Base-by-base conservation (phyloP, 1,284 basidiomycete genomes). In the Sanguinoderma infundibulare region DNA sequence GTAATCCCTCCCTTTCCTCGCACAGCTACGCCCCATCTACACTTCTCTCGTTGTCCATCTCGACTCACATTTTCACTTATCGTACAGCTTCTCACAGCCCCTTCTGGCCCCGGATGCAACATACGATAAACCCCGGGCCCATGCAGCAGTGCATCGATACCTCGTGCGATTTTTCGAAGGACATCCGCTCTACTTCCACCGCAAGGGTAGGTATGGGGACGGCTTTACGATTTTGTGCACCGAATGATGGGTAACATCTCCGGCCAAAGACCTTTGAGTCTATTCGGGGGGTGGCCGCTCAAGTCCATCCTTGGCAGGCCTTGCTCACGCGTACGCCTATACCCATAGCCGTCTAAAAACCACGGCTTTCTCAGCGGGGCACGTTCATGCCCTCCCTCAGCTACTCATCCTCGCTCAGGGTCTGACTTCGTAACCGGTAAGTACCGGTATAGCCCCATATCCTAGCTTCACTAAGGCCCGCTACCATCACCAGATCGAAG, bases 1-100 rank as follows among this genome's bases (percentile, higher is more conserved):
- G 55, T 60, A 65, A 62, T 40, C 38, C 34, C 55, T 44, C 34
- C 35, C 26, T 63, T 51, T 57, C 46, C 26, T 30, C 52, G 36
- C 55, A 26, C 30, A 20, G 40, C 38, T 52, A 39, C 44, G 39
- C 44, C 58, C 36, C 38, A 39, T 42, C 51, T 40, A 20, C 38
- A 38, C 46, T 28, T 15, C 28, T 15, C 15, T 49, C 46, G 10
- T 49, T 2, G 26, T 49, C 26, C 55, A 56, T 24, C 51, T 52
- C 24, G 34, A 49, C 46, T 59, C 58, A 26, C 53, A 32, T 12
- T 35, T 14, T 15, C 20, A 17, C 52, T n/a, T n/a, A n/a, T n/a
- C n/a, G n/a, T n/a, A n/a, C n/a, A n/a, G n/a, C n/a, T n/a, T n/a
- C n/a, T n/a, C n/a, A n/a, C n/a, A n/a, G n/a, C n/a, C n/a, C n/a